A percentile compares a stretch with the other conserved stretches of the same genome.
Evolutionary conservation across 2,329 filamentous ascomycete species (phyloP).

Genomic region (Arthrobotrys megalospora): DNA sequence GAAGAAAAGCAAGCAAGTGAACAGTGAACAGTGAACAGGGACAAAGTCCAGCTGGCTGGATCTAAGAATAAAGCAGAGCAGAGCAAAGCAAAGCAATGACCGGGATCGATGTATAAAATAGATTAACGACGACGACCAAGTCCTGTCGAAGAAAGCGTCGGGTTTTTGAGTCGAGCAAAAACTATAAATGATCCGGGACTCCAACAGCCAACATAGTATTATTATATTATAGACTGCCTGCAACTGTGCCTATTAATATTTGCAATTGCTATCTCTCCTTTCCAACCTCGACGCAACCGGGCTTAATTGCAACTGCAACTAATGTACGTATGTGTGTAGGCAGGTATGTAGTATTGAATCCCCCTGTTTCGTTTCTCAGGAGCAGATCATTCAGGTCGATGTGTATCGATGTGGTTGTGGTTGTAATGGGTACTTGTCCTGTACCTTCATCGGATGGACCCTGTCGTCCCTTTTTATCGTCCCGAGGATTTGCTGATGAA

Average conservation of each 20-base stretch:
- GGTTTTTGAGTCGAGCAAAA: no score
- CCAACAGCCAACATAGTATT: constrained; percentile 35
- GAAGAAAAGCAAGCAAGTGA: neutral
- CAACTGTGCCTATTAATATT: neutral
- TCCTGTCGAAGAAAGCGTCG: neutral
- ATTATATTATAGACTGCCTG: constrained; percentile 1
- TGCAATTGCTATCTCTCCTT: constrained; percentile 4
- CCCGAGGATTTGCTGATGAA: neutral
- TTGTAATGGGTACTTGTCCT: constrained; percentile 6
- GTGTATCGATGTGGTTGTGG: constrained; percentile 10
- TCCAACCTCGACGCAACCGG: neutral
- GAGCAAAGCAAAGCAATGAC: constrained; percentile 5
- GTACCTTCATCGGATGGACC: constrained; percentile 19
- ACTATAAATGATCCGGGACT: constrained; percentile 32
- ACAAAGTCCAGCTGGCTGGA: constrained; percentile 1
- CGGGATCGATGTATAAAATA: constrained; percentile 21
- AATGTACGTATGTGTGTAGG: constrained; percentile 10
- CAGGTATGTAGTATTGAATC: neutral
- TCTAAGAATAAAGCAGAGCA: constrained; percentile 9
- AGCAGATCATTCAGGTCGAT: constrained; percentile 13
- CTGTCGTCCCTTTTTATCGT: constrained; percentile 21
- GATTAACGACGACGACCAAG: constrained; percentile 23
- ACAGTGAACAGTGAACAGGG: neutral
- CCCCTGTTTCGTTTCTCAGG: constrained; percentile 36
- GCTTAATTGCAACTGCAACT: neutral